Conservation (phyloP, 176 grass and related monocot genomes). For the Rhipidocladum racemiflorum region DNA sequence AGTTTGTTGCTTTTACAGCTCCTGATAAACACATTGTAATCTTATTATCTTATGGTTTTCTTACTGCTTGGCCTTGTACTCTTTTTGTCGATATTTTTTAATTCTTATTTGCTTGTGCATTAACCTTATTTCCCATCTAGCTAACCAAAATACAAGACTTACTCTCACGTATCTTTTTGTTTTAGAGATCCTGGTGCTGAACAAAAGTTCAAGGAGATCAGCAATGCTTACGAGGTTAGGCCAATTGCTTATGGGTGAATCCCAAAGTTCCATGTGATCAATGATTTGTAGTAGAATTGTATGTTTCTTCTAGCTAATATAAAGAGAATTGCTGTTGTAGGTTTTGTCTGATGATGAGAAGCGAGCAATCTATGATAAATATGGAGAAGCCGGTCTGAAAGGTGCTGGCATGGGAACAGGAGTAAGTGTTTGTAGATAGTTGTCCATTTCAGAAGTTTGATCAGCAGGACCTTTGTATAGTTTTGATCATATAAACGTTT, state of each 20-base stretch:
- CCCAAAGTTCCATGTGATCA: conserved; percentile 2
- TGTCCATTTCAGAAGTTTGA: conserved; percentile 7
- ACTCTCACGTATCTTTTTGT: conserved; percentile 33
- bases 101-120: conserved; percentile 16
- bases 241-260: conserved; percentile 8
- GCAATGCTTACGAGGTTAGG: conserved; percentile 95
- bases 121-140: conserved; percentile 12
- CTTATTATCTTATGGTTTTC: background rate
- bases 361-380: conserved; percentile 87
- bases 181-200: conserved; percentile 90
- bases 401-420: conserved; percentile 93
- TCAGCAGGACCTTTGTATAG: background rate
- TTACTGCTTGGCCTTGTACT: background rate
- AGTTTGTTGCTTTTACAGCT: background rate
- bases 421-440: conserved; percentile 51
- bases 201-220: conserved; percentile 96
- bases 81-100: background rate
- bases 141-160: background rate
- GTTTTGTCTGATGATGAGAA: conserved; percentile 97
- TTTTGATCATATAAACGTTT: conserved; percentile 30
- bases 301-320: conserved; percentile 21
- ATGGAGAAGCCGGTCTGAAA: conserved; percentile 97
- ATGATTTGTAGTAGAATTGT: background rate
- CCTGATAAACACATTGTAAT: background rate
- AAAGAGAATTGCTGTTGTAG: conserved; percentile 31